Conservation (phyloP, 2,329 filamentous ascomycete species). For the Ceratocystis harringtonii region DNA sequence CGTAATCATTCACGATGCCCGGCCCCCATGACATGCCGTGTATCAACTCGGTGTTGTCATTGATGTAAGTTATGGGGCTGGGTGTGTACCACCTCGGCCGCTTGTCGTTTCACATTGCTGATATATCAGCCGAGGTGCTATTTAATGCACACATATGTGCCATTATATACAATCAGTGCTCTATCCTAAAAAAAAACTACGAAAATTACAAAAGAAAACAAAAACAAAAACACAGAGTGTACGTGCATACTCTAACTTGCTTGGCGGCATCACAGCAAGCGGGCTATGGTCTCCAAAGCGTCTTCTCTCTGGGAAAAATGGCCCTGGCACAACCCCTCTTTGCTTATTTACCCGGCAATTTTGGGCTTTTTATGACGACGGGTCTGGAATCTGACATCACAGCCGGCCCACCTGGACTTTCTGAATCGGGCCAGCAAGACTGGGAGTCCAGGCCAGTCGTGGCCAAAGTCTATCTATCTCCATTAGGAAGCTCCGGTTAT, state of each 20-base stretch:
- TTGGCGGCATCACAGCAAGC: not conserved
- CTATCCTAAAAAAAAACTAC: not conserved
- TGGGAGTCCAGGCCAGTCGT: not conserved
- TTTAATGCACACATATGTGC: not conserved
- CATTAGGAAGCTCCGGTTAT: not conserved
- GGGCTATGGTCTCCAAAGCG: not conserved
- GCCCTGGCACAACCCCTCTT: not conserved
- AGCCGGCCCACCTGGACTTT: not conserved
- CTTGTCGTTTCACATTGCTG: not conserved
- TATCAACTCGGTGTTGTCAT: not conserved
- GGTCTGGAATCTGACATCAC: slow-evolving; percentile 2
- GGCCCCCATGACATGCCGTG: not conserved
- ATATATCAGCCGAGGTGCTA: not conserved
- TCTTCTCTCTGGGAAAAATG: not conserved
- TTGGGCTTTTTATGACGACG: not conserved
- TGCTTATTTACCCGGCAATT: not conserved
- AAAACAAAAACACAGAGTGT: not conserved
- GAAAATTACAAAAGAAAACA: not conserved
- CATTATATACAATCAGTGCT: not conserved
- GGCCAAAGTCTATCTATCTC: not conserved
- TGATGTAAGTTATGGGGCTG: not conserved
- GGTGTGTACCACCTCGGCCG: not conserved
- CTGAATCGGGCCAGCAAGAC: not conserved
- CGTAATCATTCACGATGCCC: not conserved
- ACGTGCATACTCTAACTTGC: not conserved